Conservation (phyloP, 495 filamentous ascomycete species). For the Parachaetomium inaequale region DNA sequence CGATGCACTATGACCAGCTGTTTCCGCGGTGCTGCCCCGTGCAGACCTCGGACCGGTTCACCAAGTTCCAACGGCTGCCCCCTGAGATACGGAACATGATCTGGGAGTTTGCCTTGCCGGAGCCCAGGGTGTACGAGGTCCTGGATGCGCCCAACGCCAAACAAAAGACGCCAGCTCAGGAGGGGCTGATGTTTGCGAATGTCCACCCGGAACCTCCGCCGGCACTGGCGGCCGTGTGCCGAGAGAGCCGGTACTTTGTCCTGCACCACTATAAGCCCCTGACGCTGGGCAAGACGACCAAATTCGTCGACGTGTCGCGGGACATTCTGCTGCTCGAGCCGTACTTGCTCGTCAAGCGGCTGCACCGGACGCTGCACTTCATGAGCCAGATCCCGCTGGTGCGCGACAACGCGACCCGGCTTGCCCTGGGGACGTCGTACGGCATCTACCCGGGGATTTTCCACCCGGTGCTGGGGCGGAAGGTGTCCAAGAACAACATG, state of each 20-base stretch:
- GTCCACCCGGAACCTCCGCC: conserved; percentile 47
- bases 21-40: conserved; percentile 25
- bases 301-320: conserved; percentile 45
- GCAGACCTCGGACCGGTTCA: conserved; percentile 28
- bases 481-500: conserved; percentile 49
- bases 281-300: conserved; percentile 44
- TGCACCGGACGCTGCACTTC: conserved; percentile 46
- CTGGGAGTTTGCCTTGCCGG: conserved; percentile 47
- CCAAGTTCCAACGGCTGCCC: conserved; percentile 33
- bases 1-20: conserved; percentile 26
- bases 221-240: conserved; percentile 44
- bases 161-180: conserved; percentile 38
- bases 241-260: conserved; percentile 47
- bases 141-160: conserved; percentile 44
- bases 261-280: conserved; percentile 47
- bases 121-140: conserved; percentile 47
- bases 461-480: conserved; percentile 45
- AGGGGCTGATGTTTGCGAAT: conserved; percentile 49
- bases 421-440: conserved; percentile 48
- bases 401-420: conserved; percentile 40
- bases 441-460: conserved; percentile 45
- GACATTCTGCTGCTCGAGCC: conserved; percentile 50
- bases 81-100: conserved; percentile 40
- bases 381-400: conserved; percentile 47
- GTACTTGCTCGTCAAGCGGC: conserved; percentile 47